Base-by-base conservation (phyloP, 495 filamentous ascomycete species). In the Talaromyces nanjingensis region DNA sequence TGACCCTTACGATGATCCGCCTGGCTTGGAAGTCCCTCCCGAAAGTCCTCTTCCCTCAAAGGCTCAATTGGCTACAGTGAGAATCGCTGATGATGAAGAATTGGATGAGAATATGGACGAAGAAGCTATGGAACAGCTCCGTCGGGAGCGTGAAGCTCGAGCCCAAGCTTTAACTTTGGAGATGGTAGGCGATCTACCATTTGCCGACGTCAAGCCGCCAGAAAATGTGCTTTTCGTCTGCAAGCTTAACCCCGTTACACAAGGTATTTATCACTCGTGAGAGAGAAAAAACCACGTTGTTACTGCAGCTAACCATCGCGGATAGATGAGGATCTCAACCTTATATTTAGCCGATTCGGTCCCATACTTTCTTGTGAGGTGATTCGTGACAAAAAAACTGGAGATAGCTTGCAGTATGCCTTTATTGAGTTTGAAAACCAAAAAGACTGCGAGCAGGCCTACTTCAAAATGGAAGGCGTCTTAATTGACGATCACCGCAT, bases 221-320 rank as follows among this genome's bases (percentile, higher is more conserved):
- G 94, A 98, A 76, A 97, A 98, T 71, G 87, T 98, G 29, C 81
- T 98, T 12, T 98, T 98, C 70, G 94, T 98, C 64, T 98, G 94
- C 87, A 98, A 98, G 73, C 80, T 98, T 24, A 98, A 98, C 65
- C 96, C 96, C 0, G 92, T 98, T 55, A 98, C 94, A 59, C 86
- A 87, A 86, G 85, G 85, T 86, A 71, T 62, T 75, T 65, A 27
- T 8, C 45, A 0, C 53, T 55, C 34, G 2, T 47, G 39, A 24
- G 6, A 34, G 8, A 29, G 54, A 12, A 55, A 8, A 52, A 37
- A 62, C 29, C 45, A 18, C 45, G 25, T 62, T 33, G 8, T 27
- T 52, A 37, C 27, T 34, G n/a, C 47, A 47, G 42, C 62, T 70
- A 64, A 68, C 56, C 47, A 55, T 59, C n/a, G n/a, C 27, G 64